Percentiles rank a stretch among this genome's conserved stretches.
phyloP scores from a whole-genome alignment of 2,329 filamentous ascomycete genomes.

The Aspergillus sp. region DNA sequence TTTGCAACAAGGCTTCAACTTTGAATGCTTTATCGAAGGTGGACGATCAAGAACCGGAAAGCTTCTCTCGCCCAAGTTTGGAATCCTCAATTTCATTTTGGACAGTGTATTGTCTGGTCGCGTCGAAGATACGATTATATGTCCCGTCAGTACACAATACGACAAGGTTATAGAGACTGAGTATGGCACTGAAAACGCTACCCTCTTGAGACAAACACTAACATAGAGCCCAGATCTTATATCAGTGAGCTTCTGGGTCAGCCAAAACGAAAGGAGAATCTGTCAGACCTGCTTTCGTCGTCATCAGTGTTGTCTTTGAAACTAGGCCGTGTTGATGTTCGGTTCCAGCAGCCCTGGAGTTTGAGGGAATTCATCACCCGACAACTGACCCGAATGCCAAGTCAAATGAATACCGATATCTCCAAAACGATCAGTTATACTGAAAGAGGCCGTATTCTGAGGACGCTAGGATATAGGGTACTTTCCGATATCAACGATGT shows the following conservation, averaged over 20 bases:
- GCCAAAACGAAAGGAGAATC: conserved; percentile 92
- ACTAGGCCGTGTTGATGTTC: conserved; percentile 86
- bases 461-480: conserved; percentile 87
- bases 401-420: conserved; percentile 29
- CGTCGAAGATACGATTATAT: conserved; percentile 86
- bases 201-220: conserved; percentile 3
- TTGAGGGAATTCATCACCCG: conserved; percentile 74
- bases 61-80: conserved; percentile 88
- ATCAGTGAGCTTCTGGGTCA: conserved; percentile 89
- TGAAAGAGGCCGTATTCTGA: conserved; percentile 67
- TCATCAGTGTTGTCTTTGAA: conserved; percentile 85
- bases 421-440: conserved; percentile 40
- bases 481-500: conserved; percentile 92
- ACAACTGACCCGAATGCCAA: conserved; percentile 60
- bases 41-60: conserved; percentile 91
- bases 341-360: conserved; percentile 96
- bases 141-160: conserved; percentile 94
- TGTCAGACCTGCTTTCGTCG: conserved; percentile 81
- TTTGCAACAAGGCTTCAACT: conserved; percentile 83
- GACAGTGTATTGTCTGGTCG: conserved; percentile 85
- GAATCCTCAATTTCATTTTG: conserved; percentile 85
- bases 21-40: conserved; percentile 97
- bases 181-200: conserved; percentile 21
- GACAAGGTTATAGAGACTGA: conserved; percentile 99
- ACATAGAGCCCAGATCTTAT: conserved; percentile 58